Base-by-base conservation (phyloP, 345 rosid genomes). In the Excoecaria cochinchinensis region DNA sequence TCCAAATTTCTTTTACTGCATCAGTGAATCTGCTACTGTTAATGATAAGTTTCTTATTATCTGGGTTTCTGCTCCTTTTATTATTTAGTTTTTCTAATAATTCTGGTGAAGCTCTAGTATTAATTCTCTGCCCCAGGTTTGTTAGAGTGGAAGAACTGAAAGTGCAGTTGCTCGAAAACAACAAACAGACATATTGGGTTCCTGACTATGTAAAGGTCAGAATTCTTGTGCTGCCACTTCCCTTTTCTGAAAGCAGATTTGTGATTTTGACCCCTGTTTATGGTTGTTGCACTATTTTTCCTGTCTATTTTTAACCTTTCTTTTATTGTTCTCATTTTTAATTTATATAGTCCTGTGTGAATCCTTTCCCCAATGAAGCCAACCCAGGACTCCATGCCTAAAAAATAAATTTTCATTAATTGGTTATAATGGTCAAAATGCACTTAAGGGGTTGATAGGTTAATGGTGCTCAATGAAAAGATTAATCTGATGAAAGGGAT, bases 151-250 rank as follows among this genome's bases (percentile, higher is more conserved):
- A 95, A 85, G 73, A 67, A 42, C 53, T 95, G 81, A 95, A 93
- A 79, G 96, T 82, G 31, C 81, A 95, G 64, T 82, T 95, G 85
- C 84, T 95, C 80, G 92, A 90, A 68, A 95, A 84, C 86, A 95
- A 93, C 84, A 85, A 85, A 36, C 90, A 89, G 84, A 95, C 99
- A 0, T 78, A 91, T 69, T 95, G 99, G 99, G 99, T 95, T 76
- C 99, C 99, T n/a, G 97, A 86, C 74, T 91, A 89, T 82, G 98
- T 95, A 81, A 95, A 95, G 99, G 99, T 91, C 51, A 66, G 89
- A 60, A 19, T 5, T 44, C 74, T 76, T 70, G 78, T 52, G 38
- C n/a, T 14, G 6, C 3, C 21, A 36, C 39, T 31, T 65, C 1
- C 46, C 58, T 64, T 21, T 56, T 44, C 21, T 53, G 46, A 36